Conservation (phyloP, 179 eudicot species). For the Silene noctiflora region DNA sequence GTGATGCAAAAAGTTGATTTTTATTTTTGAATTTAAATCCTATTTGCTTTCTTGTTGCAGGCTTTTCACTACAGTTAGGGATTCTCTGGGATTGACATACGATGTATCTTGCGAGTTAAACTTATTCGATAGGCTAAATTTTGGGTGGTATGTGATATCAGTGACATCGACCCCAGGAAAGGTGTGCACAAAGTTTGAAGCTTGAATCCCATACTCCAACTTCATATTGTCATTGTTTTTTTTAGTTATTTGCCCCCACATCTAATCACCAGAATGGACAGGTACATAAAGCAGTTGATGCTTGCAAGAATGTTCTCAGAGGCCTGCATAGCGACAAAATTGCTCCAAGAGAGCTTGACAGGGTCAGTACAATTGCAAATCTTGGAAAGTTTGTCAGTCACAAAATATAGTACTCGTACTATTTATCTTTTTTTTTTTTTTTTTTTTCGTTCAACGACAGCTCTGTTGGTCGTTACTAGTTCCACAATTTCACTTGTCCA, state of each 20-base stretch:
- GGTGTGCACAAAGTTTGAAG: constrained; percentile 44
- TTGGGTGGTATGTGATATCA: constrained; percentile 99
- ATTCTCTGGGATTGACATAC: constrained; percentile 95
- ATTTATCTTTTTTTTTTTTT: background rate
- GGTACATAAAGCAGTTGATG: constrained; percentile 99
- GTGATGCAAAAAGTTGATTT: background rate
- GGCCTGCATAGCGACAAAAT: constrained; percentile 78
- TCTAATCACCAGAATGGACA: constrained; percentile 30
- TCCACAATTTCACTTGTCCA: background rate
- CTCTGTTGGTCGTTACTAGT: background rate
- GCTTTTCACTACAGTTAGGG: constrained; percentile 97
- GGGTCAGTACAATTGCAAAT: constrained; percentile 51
- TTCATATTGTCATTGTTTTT: background rate
- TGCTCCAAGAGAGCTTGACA: constrained; percentile 80
- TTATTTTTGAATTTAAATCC: constrained; percentile 6
- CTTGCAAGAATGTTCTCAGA: constrained; percentile 95
- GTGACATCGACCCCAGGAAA: constrained; percentile 98
- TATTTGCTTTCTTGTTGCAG: constrained; percentile 36
- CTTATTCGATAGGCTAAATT: constrained; percentile 89
- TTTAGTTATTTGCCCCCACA: constrained; percentile 1
- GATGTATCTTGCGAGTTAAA: constrained; percentile 94
- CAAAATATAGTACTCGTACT: background rate
- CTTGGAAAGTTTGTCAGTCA: constrained; percentile 4
- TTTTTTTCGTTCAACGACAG: background rate
- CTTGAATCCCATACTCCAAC: constrained; percentile 8